phyloP scores from a whole-genome alignment of 1,284 basidiomycete genomes.

The Sporisorium exsertum region DNA sequence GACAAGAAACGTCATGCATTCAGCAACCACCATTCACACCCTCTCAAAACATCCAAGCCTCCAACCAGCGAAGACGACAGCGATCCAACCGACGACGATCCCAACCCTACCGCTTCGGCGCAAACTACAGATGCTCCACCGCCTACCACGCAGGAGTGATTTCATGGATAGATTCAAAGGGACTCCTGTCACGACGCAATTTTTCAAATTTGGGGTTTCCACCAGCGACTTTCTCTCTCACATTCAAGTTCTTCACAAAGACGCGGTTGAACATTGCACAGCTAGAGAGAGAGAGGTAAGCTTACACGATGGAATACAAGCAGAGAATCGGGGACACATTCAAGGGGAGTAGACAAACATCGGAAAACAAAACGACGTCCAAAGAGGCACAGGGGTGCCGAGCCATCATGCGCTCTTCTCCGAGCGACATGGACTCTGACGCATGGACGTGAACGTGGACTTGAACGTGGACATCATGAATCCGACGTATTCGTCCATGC shows the following conservation, averaged over 20 bases:
- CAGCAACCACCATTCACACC: slow-evolving; percentile 16
- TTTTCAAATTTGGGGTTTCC: background rate
- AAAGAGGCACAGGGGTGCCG: background rate
- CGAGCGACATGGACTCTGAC: slow-evolving; percentile 6
- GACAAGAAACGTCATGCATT: slow-evolving; percentile 31
- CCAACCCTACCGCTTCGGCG: background rate
- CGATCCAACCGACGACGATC: slow-evolving; percentile 23
- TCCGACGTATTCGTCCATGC: slow-evolving; percentile 32
- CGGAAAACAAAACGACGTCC: background rate
- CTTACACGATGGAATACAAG: slow-evolving; percentile 8
- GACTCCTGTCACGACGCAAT: background rate
- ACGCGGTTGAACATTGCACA: background rate
- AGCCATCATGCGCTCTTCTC: slow-evolving; percentile 1
- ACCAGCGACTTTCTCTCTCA: background rate
- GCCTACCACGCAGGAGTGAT: background rate
- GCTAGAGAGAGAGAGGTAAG: background rate
- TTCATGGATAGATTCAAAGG: background rate
- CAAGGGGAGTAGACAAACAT: background rate
- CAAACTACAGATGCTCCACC: background rate
- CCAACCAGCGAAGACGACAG: slow-evolving; percentile 25
- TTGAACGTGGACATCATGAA: slow-evolving; percentile 28
- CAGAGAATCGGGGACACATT: background rate
- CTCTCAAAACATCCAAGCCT: slow-evolving; percentile 20
- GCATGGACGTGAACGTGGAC: slow-evolving; percentile 14
- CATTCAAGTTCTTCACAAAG: background rate